phyloP scores from a whole-genome alignment of 768 basidiomycete genomes.

The Tylopilus vinaceipallidus region DNA sequence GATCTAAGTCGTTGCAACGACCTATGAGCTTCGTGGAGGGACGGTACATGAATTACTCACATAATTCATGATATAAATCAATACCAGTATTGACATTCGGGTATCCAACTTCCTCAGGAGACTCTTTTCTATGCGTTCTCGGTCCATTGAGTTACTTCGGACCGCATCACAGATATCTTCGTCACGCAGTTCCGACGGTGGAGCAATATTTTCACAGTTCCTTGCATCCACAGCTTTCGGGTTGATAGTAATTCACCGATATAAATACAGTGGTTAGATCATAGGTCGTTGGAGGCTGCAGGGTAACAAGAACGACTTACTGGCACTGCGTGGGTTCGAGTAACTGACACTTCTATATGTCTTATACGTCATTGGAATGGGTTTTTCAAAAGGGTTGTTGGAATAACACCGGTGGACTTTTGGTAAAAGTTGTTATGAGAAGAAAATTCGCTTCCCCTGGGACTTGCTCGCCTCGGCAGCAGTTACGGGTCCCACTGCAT shows the following conservation, averaged over 20 bases:
- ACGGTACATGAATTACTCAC: slow-evolving; percentile 19
- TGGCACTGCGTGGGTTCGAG: slow-evolving; percentile 10
- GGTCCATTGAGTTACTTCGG: slow-evolving; percentile 11
- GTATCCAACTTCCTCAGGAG: slow-evolving; percentile 37
- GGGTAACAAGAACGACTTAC: slow-evolving; percentile 18
- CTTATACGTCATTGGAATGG: slow-evolving; percentile 10
- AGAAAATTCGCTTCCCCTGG: no score
- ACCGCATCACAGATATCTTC: background rate
- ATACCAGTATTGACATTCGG: slow-evolving; percentile 35
- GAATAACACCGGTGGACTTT: background rate
- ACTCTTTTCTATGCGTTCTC: slow-evolving; percentile 40
- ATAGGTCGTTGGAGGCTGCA: background rate
- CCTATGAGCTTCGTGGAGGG: background rate
- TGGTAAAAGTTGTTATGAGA: no score
- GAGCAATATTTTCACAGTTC: slow-evolving; percentile 2
- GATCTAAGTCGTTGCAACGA: slow-evolving; percentile 37
- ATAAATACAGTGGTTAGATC: background rate
- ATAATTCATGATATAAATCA: slow-evolving; percentile 37
- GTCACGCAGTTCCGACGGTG: background rate
- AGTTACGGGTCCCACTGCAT: no score
- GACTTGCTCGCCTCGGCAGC: background rate
- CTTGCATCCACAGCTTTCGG: slow-evolving; percentile 1
- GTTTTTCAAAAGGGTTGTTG: background rate
- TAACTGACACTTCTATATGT: slow-evolving; percentile 7
- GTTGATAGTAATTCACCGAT: background rate